Evolutionary conservation across 257 asterid genomes (phyloP), one percentile per base, ranked within the genome.

Genomic region (Eustoma russellianum): DNA sequence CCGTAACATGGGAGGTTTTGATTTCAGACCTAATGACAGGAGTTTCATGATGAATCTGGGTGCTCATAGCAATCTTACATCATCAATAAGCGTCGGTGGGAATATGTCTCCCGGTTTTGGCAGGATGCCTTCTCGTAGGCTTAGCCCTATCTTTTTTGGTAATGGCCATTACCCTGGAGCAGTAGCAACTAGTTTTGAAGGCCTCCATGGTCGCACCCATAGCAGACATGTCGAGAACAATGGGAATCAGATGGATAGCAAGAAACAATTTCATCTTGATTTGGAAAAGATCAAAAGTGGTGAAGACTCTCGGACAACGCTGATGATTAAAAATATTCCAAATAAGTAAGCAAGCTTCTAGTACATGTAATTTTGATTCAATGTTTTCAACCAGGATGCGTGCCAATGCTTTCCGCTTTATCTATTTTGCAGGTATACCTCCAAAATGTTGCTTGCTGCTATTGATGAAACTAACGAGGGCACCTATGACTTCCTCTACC

Each of bases 241-340:
- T 19, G 78, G 70, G 49, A 66, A 57, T 69, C 81, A 71, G 60
- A 48, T 73, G 53, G 82, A 85, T 53, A 67, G 54, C 70, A 75
- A 65, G 69, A 73, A 44, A 45, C 86, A 64, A 18, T 86, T 71
- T 77, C 84, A 67, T 38, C 84, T 86, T 33, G 85, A 86, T 73
- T 69, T 81, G 61, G 84, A 73, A 13, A 86, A 73, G 79, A 86
- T 86, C 64, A 61, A 46, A 53, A 66, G 38, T 57, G 91, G 94
- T 10, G 86, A 74, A 71, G 95, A 86, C 65, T 64, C 58, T 51
- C 67, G 94, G 58, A 83, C 95, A 5, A 86, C 95, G 11, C 56
- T 86, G 65, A 86, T 86, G 95, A 74, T 86, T 33, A 86, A 83
- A 60, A 86, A 86, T 55, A 86, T 86, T 70, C 95, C 95, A 7